A percentile compares a stretch with the other conserved stretches of the same genome.
These are phyloP conservation scores for Hortaea werneckii DNA, from an alignment of 2,329 filamentous ascomycete species.

Conservation along the genomic window DNA sequence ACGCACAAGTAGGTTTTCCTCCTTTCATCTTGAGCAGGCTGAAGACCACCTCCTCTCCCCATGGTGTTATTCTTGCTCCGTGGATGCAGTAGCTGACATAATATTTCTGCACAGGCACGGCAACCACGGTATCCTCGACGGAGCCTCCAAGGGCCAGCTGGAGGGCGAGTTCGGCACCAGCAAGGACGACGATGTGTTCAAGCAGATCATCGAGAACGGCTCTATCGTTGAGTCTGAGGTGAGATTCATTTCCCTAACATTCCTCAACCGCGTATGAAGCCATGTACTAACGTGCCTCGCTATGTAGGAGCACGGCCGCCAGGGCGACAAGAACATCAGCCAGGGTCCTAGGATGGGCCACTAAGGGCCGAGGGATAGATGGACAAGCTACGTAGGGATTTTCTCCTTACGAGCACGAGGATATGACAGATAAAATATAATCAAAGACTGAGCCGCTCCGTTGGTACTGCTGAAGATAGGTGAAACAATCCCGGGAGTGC, in stretches of 20 bases:
- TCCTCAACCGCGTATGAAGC: no score
- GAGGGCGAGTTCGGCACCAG: slow-evolving; percentile 81
- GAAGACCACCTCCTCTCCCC: neutral
- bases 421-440: neutral
- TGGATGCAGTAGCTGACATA: neutral
- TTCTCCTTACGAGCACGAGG: neutral
- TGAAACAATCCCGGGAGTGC: no score
- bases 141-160: slow-evolving; percentile 62
- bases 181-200: slow-evolving; percentile 70
- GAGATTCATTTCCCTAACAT: no score
- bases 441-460: no score
- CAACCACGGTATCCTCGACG: slow-evolving; percentile 67
- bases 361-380: neutral
- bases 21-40: neutral
- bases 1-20: slow-evolving; percentile 67
- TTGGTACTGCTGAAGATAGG: no score
- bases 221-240: slow-evolving; percentile 50
- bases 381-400: neutral
- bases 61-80: neutral
- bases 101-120: slow-evolving; percentile 56
- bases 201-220: slow-evolving; percentile 70
- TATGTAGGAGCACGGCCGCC: neutral
- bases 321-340: slow-evolving; percentile 2
- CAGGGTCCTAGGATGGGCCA: slow-evolving; percentile 1
- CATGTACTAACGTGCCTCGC: neutral